Evolutionary conservation across 2,329 filamentous ascomycete genomes (phyloP), one percentile per base, ranked within the genome.

Genomic region (Alternaria sp.): DNA sequence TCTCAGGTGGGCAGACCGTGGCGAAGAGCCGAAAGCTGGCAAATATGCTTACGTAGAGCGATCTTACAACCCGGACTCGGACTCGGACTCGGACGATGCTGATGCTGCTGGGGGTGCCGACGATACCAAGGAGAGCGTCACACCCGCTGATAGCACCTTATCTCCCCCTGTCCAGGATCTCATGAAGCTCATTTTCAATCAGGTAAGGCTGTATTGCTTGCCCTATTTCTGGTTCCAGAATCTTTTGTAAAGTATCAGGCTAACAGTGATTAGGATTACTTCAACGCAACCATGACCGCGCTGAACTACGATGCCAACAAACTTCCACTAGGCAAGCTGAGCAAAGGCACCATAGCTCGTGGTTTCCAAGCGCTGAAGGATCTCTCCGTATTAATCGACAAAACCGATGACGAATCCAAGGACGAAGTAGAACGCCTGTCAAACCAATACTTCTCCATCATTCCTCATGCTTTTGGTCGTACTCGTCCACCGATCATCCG

Each of bases 171-270:
- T 92, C 3, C 88, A 92, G 71, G 79, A 86, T 8, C 80, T 96
- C 21, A 88, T 96, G 83, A 80, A 88, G 59, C 85, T 96, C 63
- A 96, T 97, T 60, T 96, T 96, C 82, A 93, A 96, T 74, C 83
- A 86, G 37, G 55, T 58, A 58, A 54, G 42, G 26, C 21, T n/a
- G 7, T 14, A 26, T 13, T 23, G 21, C 6, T 11, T 8, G 2
- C 10, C 11, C 26, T 5, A 28, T 24, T 41, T 24, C 17, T 21
- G 7, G 39, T 41, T 7, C 11, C 21, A 10, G 39, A 11, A 11
- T 14, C 11, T 28, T 28, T 31, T 9, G 13, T 11, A 8, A 23
- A 13, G 8, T 7, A 9, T 28, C 21, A 21, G 24, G 44, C 55
- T 58, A 17, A 58, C 17, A 4, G 14, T 10, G 14, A 10, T 4